Conservation (phyloP, 129 eudicot species). For the Saposhnikovia divaricata region DNA sequence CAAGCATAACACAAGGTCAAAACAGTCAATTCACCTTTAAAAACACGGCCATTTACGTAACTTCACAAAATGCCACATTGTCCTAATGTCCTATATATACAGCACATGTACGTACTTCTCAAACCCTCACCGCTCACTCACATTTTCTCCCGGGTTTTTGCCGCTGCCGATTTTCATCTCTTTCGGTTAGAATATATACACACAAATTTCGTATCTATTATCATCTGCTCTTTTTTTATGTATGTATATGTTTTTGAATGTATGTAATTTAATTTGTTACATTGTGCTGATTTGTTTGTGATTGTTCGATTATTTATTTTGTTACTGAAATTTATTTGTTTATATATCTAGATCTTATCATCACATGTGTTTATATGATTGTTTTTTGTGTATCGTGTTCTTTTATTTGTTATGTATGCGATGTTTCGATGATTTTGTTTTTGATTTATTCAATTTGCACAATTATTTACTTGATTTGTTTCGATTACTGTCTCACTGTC, state of each 20-base stretch:
- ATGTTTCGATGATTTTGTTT: too few species aligned
- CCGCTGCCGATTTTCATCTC: not conserved
- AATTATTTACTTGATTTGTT: too few species aligned
- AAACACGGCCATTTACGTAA: not conserved
- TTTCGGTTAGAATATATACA: not conserved
- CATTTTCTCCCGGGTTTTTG: not conserved
- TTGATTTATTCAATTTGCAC: too few species aligned
- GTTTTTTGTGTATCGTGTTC: too few species aligned
- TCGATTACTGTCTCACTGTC: too few species aligned
- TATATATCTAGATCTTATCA: not conserved
- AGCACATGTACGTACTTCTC: not conserved
- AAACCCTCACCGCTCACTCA: not conserved
- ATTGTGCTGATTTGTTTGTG: not conserved
- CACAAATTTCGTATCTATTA: too few species aligned
- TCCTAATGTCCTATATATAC: too few species aligned
- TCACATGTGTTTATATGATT: not conserved
- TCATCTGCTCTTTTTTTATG: not conserved
- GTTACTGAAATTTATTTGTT: not conserved
- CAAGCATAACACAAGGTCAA: not conserved
- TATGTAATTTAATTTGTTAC: too few species aligned
- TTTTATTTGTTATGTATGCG: too few species aligned
- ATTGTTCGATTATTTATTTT: too few species aligned
- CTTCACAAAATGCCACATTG: not conserved
- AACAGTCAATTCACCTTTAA: not conserved
- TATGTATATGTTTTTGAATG: too few species aligned